phyloP scores from a whole-genome alignment of 2,329 filamentous ascomycete species.

The Ophiostoma novo-ulmi region DNA sequence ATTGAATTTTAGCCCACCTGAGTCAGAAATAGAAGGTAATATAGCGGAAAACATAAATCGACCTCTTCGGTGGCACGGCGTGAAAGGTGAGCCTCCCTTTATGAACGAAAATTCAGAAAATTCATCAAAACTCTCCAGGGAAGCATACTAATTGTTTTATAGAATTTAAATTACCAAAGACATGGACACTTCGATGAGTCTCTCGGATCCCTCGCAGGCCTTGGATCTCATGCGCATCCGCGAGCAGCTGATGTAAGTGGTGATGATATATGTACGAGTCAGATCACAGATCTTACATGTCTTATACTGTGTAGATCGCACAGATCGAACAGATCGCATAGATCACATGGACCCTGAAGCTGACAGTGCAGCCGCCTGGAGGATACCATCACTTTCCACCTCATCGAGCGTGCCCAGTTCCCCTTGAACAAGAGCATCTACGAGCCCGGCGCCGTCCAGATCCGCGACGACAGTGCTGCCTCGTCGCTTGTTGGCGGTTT shows the following conservation, averaged over 20 bases:
- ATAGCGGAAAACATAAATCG: not conserved
- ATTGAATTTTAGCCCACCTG: not conserved
- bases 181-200: constrained; percentile 90
- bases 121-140: not conserved
- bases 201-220: constrained; percentile 77
- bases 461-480: constrained; percentile 50
- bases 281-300: not conserved
- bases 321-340: not conserved
- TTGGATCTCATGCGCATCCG: constrained; percentile 88
- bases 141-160: not conserved
- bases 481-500: not conserved
- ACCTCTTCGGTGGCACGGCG: not conserved
- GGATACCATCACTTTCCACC: constrained; percentile 94
- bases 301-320: not conserved
- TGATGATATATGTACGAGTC: not conserved
- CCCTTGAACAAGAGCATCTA: constrained; percentile 89
- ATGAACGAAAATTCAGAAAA: no score
- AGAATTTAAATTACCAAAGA: not conserved
- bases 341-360: not conserved
- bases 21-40: not conserved
- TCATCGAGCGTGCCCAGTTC: constrained; percentile 98
- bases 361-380: constrained; percentile 68
- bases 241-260: constrained; percentile 78
- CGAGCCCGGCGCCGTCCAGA: constrained; percentile 67
- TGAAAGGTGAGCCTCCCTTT: not conserved